Base-by-base conservation (phyloP, 179 eudicot species). In the Beta macrorhiza region DNA sequence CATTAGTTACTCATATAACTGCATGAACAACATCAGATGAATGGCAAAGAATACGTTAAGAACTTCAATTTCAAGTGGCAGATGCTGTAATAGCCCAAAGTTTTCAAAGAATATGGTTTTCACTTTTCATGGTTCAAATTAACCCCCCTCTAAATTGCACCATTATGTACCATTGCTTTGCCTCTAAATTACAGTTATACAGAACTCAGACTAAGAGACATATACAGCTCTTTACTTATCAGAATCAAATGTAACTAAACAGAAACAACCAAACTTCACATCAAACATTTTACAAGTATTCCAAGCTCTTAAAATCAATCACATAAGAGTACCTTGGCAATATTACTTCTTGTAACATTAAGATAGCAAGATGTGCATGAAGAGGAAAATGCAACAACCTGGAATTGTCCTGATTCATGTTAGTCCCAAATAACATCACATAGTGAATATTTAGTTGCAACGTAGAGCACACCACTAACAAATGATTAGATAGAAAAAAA, bases 301-400 rank as follows among this genome's bases (percentile, higher is more conserved):
- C 42, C 73, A 70, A n/a, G 55, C 37, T 67, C 83, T 44, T 75
- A 84, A 65, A 65, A 89, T 87, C 81, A 53, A 78, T 59, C 47
- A 72, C 49, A 68, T 44, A 29, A 47, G 78, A 76, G 32, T 59
- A 95, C 99, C 99, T 95, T 89, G 62, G 85, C 89, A 86, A 92
- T 74, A 87, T 93, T 95, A 81, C 78, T 83, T 72, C 71, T 76
- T 20, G 96, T 91, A 64, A 95, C 85, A 82, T 92, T 95, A 53
- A 95, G 92, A 86, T 89, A 93, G 74, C 79, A 82, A 25, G 92
- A 87, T 64, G 87, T 82, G 12, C 78, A 72, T 12, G 90, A 85
- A 80, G 96, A 92, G 77, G 89, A 37, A 84, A 93, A 95, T 3
- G 90, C 87, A 76, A 93, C 89, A 75, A 92, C 96, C 98, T 95